A percentile compares a stretch with the other conserved stretches of the same genome.
Evolutionary conservation across 2,329 filamentous ascomycete species (phyloP).

Genomic region (Fusarium sublunatum): DNA sequence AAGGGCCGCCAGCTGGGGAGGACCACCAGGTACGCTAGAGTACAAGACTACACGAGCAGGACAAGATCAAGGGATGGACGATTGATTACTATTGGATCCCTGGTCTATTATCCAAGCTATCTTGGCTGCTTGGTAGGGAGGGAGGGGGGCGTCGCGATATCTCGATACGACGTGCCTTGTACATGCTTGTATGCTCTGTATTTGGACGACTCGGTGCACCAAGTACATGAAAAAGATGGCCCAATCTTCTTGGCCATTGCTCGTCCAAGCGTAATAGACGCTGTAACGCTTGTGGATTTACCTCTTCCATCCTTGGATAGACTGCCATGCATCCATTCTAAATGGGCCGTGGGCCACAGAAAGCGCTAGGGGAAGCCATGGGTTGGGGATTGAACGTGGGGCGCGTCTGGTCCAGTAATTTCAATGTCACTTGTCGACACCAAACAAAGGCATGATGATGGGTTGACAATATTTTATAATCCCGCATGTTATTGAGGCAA

Average conservation of each 20-base stretch:
- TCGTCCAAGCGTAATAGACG: conserved; percentile 15
- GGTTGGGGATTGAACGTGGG: conserved; percentile 42
- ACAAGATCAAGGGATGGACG: conserved; percentile 30
- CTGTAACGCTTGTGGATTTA: conserved; percentile 2
- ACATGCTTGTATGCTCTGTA: background rate
- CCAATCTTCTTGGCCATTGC: background rate
- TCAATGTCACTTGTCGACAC: conserved; percentile 17
- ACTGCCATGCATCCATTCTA: conserved; percentile 4
- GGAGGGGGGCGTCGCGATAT: conserved; percentile 19
- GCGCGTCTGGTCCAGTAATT: conserved; percentile 43
- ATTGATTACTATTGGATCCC: conserved; percentile 30
- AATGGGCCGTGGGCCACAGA: conserved; percentile 14
- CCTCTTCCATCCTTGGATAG: conserved; percentile 25
- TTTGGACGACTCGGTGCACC: background rate
- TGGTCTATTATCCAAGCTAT: conserved; percentile 14
- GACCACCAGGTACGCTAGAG: background rate
- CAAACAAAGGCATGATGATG: conserved; percentile 15
- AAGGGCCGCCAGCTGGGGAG: conserved; percentile 6
- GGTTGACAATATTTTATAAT: conserved; percentile 20
- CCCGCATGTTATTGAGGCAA: too few species aligned
- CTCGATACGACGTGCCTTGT: background rate
- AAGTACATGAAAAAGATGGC: background rate
- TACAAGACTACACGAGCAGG: conserved; percentile 4
- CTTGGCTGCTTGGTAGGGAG: conserved; percentile 16
- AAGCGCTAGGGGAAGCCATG: conserved; percentile 28